Percentiles rank a stretch among this genome's conserved stretches.
These are phyloP conservation scores for Ustilago sp. DNA, from an alignment of 1,284 basidiomycete species.

Conservation along the genomic window DNA sequence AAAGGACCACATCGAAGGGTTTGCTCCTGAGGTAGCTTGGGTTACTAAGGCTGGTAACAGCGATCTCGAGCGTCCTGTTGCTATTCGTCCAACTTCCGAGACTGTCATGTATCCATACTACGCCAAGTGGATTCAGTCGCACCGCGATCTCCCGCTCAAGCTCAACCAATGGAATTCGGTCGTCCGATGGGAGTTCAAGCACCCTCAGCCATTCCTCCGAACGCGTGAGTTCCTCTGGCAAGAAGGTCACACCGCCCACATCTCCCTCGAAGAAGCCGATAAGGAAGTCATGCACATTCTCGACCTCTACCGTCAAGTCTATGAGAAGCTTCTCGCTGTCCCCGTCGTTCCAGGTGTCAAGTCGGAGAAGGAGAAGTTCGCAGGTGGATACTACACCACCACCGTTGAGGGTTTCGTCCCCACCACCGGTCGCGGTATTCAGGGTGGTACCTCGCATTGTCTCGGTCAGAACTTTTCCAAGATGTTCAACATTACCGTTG, in stretches of 20 bases:
- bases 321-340: constrained; percentile 95
- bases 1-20: constrained; percentile 99
- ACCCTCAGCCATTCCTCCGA: constrained; percentile 96
- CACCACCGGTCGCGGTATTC: constrained; percentile 95
- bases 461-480: constrained; percentile 98
- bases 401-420: constrained; percentile 98
- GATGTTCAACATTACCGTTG: constrained; percentile 98
- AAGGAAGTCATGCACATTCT: constrained; percentile 92
- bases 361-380: constrained; percentile 99
- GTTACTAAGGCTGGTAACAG: constrained; percentile 93
- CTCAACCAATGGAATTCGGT: constrained; percentile 99
- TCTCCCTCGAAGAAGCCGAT: constrained; percentile 89
- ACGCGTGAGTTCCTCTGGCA: constrained; percentile 99
- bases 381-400: constrained; percentile 96
- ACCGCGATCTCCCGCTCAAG: constrained; percentile 96
- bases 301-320: constrained; percentile 94
- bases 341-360: constrained; percentile 97
- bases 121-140: constrained; percentile 97
- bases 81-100: constrained; percentile 97
- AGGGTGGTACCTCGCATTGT: constrained; percentile 97
- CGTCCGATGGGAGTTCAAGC: constrained; percentile 99
- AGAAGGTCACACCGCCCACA: constrained; percentile 96
- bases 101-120: constrained; percentile 98
- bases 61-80: constrained; percentile 95
- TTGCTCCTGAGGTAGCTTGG: constrained; percentile 99